phyloP scores from a whole-genome alignment of 2,329 filamentous ascomycete genomes.

The Sporothrix inflata region DNA sequence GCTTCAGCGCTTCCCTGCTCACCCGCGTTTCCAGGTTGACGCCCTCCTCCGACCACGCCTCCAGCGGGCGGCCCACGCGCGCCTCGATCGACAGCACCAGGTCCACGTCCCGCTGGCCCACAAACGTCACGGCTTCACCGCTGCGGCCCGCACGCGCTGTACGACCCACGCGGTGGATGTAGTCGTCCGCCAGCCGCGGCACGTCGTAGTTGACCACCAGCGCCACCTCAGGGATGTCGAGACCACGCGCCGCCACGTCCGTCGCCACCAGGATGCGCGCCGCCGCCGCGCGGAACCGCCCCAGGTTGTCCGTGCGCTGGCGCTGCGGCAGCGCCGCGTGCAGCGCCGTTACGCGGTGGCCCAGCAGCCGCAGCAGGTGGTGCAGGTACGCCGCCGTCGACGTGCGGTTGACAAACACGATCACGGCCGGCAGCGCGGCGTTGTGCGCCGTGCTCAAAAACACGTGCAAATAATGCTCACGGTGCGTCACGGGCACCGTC shows the following conservation, averaged over 20 bases:
- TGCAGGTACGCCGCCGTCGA: conserved; percentile 87
- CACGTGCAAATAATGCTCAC: conserved; percentile 91
- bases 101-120: conserved; percentile 91
- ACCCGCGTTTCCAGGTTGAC: conserved; percentile 94
- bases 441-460: conserved; percentile 82
- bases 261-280: conserved; percentile 91
- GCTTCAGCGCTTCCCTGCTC: conserved; percentile 79
- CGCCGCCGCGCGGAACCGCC: conserved; percentile 85
- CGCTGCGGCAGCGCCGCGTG: conserved; percentile 86
- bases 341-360: conserved; percentile 87
- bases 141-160: conserved; percentile 87
- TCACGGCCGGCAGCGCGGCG: conserved; percentile 76
- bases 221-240: conserved; percentile 91
- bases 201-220: conserved; percentile 96
- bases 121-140: conserved; percentile 82
- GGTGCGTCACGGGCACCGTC: conserved; percentile 86
- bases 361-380: conserved; percentile 80
- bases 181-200: conserved; percentile 93
- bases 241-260: conserved; percentile 89
- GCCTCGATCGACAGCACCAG: conserved; percentile 88
- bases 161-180: conserved; percentile 94
- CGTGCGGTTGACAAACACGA: conserved; percentile 94
- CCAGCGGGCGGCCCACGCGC: conserved; percentile 79
- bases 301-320: conserved; percentile 84
- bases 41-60: conserved; percentile 82